phyloP scores from a whole-genome alignment of 306 rosid species.

The Rosa chinensis region DNA sequence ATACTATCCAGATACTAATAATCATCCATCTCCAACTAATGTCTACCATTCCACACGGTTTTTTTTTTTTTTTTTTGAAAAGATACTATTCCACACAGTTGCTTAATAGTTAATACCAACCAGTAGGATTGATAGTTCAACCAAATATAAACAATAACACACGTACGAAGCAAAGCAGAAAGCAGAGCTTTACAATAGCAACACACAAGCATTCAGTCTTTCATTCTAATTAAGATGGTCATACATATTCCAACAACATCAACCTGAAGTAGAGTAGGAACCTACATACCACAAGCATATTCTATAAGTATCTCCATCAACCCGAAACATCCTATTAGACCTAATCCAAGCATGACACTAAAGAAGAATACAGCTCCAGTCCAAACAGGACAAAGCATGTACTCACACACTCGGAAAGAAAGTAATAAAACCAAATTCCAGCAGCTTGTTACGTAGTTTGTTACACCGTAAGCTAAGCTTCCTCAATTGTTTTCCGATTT shows the following conservation, averaged over 20 bases:
- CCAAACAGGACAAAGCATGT: not conserved
- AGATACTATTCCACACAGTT: not conserved
- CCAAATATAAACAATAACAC: not conserved
- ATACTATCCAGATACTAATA: not conserved
- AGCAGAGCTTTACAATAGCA: not conserved
- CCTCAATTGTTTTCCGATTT: slow-evolving; percentile 55
- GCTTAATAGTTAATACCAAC: not conserved
- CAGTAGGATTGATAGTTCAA: not conserved
- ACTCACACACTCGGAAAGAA: not conserved
- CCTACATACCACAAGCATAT: not conserved
- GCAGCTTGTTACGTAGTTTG: not conserved
- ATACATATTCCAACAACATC: not conserved
- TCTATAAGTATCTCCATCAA: not conserved
- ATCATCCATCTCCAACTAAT: not conserved
- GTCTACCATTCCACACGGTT: not conserved
- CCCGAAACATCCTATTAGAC: not conserved
- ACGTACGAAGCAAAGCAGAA: not conserved
- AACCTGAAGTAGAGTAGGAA: not conserved
- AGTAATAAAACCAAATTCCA: not conserved
- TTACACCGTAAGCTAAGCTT: slow-evolving; percentile 4
- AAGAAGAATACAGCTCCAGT: slow-evolving; percentile 8
- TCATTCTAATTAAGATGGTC: slow-evolving; percentile 1
- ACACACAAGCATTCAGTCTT: not conserved
- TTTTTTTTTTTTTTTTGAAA: no score
- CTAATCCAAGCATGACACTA: not conserved